A percentile compares a stretch with the other conserved stretches of the same genome.
Conservation (phyloP, 208 protist species). For the Trichomonas tenax region DNA sequence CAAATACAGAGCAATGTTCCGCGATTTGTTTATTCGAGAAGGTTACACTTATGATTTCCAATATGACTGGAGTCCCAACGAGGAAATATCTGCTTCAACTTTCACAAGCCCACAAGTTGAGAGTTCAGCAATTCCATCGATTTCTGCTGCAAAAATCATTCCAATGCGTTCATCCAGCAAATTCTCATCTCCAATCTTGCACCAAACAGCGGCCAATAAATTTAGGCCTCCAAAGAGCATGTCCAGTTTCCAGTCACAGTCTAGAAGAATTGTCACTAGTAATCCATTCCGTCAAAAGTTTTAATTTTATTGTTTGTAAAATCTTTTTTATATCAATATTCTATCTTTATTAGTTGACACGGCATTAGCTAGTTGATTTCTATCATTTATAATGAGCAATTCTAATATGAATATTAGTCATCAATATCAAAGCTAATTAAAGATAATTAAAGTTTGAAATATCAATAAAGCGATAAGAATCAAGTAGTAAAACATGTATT, state of each 20-base stretch:
- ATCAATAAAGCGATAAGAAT: too few relatives aligned
- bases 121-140: not conserved
- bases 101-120: not conserved
- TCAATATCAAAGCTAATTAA: too few relatives aligned
- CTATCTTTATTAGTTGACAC: too few relatives aligned
- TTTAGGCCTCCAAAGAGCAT: not conserved
- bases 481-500: too few relatives aligned
- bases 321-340: not conserved
- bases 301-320: not conserved
- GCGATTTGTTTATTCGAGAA: slow-evolving; percentile 81
- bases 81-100: not conserved
- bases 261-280: not conserved
- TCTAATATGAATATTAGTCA: too few relatives aligned
- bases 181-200: not conserved
- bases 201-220: not conserved
- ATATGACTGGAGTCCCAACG: slow-evolving; percentile 73
- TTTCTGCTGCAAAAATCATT: not conserved
- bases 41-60: slow-evolving; percentile 87
- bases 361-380: too few relatives aligned
- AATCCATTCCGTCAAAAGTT: not conserved
- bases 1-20: slow-evolving; percentile 75
- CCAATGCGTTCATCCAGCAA: not conserved
- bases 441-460: too few relatives aligned
- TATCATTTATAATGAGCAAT: too few relatives aligned
- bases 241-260: not conserved